Evolutionary conservation across 2,329 filamentous ascomycete species (phyloP), one percentile per base, ranked within the genome.

Genomic region (Aspergillus spinulosporus): DNA sequence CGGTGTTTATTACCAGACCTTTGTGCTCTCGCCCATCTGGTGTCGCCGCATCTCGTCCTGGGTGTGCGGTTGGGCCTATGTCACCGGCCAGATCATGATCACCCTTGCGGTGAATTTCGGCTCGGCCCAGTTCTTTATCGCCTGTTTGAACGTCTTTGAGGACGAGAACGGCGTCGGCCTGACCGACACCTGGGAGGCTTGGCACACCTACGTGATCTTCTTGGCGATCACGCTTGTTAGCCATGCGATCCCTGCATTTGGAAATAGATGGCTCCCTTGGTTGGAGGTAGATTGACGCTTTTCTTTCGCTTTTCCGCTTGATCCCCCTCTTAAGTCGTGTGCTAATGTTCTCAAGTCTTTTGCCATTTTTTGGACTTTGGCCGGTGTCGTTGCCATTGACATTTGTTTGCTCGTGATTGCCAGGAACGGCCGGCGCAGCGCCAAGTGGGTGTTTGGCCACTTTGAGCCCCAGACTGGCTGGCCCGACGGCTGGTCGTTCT

Each of bases 51-150:
- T 89, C 51, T 83, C 86, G 43, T 85, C 81, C 7, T 90, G 86
- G 79, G 83, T 88, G 28, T 87, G 86, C 4, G 87, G 87, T 8
- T 90, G 88, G 87, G 70, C 87, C 21, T 92, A 89, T 68, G 82
- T 90, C 14, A 85, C 90, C 50, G 89, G 89, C 57, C 92, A 92
- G 74, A 87, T 91, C 71, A 90, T 87, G 62, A 92, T 88, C 46
- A 88, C 86, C 0, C 76, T 89, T 0, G 85, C 89, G 4, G 88
- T 88, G 1, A 89, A 89, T 67, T 89, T 92, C 64, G 89, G 88
- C 67, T 82, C 80, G n/a, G 74, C 80, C 3, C 71, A 80, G 12
- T 83, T 84, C 70, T 69, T 83, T 49, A 74, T 81, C 61, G 78
- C 76, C 45, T 83, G 80, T 62, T 74, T 84, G 67, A 82, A 84